Base-by-base conservation (phyloP, 331 rosid genomes). In the Quercus lobata region DNA sequence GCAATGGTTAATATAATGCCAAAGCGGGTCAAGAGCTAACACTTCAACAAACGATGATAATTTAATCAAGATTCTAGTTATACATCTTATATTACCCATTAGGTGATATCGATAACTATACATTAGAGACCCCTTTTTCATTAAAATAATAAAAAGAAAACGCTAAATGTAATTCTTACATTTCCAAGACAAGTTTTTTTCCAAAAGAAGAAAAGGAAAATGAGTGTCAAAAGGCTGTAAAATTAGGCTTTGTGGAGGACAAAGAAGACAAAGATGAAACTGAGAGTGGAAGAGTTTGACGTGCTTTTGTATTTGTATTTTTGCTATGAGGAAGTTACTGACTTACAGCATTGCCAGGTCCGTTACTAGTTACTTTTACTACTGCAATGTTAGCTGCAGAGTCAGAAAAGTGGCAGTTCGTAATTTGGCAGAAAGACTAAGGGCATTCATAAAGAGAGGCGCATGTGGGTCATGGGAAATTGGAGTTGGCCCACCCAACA, bases 381-480 rank as follows among this genome's bases (percentile, higher is more conserved):
- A 37, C 37, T 35, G 27, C 68, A 25, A 6, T 3, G 25, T 9
- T 2, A 41, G 14, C 1, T 3, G 27, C 52, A 34, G 72, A 34
- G 37, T 34, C 16, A 37, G 11, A 37, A 17, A 49, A 19, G 53
- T 68, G 72, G 72, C 25, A 35, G n/a, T 29, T 4, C 54, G 72
- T 68, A 10, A 37, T 18, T 68, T 68, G 16, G 4, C 11, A 2
- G 53, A 15, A 41, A 57, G 34, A 49, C 4, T 6, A 63, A 19
- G 30, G 72, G 61, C 56, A 18, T 76, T 24, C 24, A 16, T 27
- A 54, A 1, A 15, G 17, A 21, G 72, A 14, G 54, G 57, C 54
- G 68, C 75, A 79, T 34, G 82, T 72, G 75, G 89, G 75, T 76
- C 82, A 58, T 79, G 53, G 80, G 78, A 79, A 82, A 76, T 85